Evolutionary conservation across 2,329 filamentous ascomycete species (phyloP).

Genomic region (Pseudogymnoascus destructans): DNA sequence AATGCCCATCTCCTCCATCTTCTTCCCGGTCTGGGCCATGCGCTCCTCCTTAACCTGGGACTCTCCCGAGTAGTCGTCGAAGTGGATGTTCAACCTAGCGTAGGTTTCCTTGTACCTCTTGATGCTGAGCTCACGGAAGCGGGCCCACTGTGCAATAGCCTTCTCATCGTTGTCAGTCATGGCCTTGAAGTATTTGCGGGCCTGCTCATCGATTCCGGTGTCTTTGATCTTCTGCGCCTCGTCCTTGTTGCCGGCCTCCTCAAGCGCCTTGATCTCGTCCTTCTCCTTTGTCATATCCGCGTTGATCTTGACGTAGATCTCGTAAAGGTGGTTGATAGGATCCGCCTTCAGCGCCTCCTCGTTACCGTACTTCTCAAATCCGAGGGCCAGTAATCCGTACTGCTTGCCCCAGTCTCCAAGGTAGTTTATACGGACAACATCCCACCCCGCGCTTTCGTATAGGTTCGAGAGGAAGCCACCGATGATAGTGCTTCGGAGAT

Average conservation of each 20-base stretch:
- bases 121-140: slow-evolving; percentile 55
- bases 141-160: slow-evolving; percentile 49
- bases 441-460: slow-evolving; percentile 55
- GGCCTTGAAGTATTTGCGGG: slow-evolving; percentile 56
- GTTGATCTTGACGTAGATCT: slow-evolving; percentile 69
- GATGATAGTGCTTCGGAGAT: slow-evolving; percentile 65
- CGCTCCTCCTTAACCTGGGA: slow-evolving; percentile 54
- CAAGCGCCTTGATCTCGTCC: slow-evolving; percentile 46
- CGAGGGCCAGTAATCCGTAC: slow-evolving; percentile 55
- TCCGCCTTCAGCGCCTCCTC: slow-evolving; percentile 59
- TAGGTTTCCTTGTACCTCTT: slow-evolving; percentile 55
- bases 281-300: slow-evolving; percentile 50
- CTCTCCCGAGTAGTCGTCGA: slow-evolving; percentile 61
- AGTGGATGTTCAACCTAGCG: slow-evolving; percentile 55
- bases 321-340: slow-evolving; percentile 70
- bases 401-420: slow-evolving; percentile 71
- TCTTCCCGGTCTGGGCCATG: slow-evolving; percentile 50
- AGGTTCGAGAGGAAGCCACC: slow-evolving; percentile 60
- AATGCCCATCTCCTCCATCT: slow-evolving; percentile 50
- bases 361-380: slow-evolving; percentile 61
- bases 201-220: slow-evolving; percentile 57
- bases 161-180: slow-evolving; percentile 55
- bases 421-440: slow-evolving; percentile 61
- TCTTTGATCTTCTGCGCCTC: slow-evolving; percentile 37
- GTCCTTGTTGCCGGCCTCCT: slow-evolving; percentile 31